Evolutionary conservation across 169 alveolate species (phyloP).

Genomic region (Plasmodium gonderi): DNA sequence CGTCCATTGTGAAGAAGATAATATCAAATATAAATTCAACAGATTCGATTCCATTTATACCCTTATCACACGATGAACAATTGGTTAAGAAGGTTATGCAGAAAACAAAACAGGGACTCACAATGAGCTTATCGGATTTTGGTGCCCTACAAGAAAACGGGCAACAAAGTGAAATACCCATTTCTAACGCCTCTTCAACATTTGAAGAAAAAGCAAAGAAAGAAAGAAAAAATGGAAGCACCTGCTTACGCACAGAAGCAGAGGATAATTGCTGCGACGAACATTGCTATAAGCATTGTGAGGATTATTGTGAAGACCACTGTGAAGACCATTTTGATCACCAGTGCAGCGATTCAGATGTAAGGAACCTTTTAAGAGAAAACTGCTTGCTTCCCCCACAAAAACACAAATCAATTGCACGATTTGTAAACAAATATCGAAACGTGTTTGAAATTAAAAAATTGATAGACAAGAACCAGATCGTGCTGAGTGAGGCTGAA

Average conservation of each 20-base stretch:
- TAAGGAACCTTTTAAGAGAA: neutral
- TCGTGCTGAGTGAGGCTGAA: conserved; percentile 1
- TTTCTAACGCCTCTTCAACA: too few species aligned
- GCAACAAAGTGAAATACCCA: too few species aligned
- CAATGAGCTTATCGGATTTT: neutral
- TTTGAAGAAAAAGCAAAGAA: too few species aligned
- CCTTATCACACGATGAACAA: conserved; percentile 12
- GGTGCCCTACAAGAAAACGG: neutral
- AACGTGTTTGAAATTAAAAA: conserved; percentile 19
- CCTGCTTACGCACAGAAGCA: too few species aligned
- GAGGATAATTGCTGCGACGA: too few species aligned
- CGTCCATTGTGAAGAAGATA: neutral
- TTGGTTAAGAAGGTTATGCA: conserved; percentile 2
- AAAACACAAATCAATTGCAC: neutral
- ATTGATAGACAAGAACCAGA: neutral
- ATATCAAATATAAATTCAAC: neutral
- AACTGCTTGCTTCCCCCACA: conserved; percentile 24
- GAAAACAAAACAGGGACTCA: neutral
- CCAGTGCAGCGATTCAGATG: neutral
- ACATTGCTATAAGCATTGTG: too few species aligned
- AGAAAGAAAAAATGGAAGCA: too few species aligned
- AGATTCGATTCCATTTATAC: neutral
- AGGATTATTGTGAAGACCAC: too few species aligned
- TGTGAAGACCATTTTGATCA: neutral
- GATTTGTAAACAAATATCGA: conserved; percentile 33